phyloP scores from a whole-genome alignment of 177 flowering plant species.

The Telopea speciosissima region DNA sequence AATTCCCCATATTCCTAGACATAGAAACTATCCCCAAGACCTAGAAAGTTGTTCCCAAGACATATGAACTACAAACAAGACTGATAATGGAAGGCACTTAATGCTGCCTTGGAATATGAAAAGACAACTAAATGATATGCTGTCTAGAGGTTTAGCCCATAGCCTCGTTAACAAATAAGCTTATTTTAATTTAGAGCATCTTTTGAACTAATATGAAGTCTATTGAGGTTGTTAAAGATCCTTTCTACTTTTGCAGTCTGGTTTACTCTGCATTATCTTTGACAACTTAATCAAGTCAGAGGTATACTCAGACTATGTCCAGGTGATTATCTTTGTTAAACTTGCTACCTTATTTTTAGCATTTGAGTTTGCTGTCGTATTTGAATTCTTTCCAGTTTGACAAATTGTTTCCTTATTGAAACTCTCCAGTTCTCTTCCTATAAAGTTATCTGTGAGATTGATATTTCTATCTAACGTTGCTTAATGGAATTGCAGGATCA shows the following conservation, averaged over 20 bases:
- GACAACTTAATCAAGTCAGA: conserved; percentile 56
- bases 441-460: conserved; percentile 4
- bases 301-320: conserved; percentile 68
- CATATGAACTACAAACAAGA: no score
- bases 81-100: no score
- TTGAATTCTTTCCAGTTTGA: not conserved
- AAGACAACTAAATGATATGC: no score
- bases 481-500: conserved; percentile 52
- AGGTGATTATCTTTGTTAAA: conserved; percentile 36
- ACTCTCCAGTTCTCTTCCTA: not conserved
- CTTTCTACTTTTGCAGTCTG: conserved; percentile 50
- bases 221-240: not conserved
- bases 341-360: not conserved
- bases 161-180: no score
- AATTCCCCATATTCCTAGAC: no score
- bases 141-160: no score
- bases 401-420: not conserved
- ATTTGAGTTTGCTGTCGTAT: not conserved
- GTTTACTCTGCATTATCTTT: conserved; percentile 56
- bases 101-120: no score
- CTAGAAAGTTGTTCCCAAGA: no score
- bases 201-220: not conserved
- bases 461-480: conserved; percentile 6
- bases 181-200: not conserved
- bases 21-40: no score